Evolutionary conservation across 2,329 filamentous ascomycete genomes (phyloP), one percentile per base, ranked within the genome.

Genomic region (Aphanoascus verrucosus): DNA sequence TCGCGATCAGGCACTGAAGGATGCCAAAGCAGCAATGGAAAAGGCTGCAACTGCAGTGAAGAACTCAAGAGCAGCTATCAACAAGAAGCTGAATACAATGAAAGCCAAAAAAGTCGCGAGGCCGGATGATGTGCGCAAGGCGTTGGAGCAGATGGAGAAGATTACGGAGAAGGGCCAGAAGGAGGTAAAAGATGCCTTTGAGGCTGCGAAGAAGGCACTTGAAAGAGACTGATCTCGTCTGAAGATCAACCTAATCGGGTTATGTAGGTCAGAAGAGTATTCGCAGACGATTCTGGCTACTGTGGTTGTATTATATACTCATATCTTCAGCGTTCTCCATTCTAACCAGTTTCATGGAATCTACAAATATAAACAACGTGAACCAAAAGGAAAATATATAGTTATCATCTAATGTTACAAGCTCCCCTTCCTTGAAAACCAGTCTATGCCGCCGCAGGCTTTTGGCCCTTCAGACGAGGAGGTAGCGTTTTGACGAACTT

Each of bases 91-190:
- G 14, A 69, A 74, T 55, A 68, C 70, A 49, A 63, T 72, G 67
- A 66, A 70, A 55, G 67, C 72, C 58, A 71, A 67, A 55, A 74
- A 70, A 53, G 53, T 67, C 40, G 70, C 72, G 14, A 62, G 70
- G 45, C 69, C 69, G 31, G 73, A 76, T 61, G 71, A 74, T 59
- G 59, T 73, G 53, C 66, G 67, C 47, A 75, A 71, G 59, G 71
- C 72, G 20, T 67, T 72, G 54, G 70, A 72, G 56, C 65, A 69
- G 57, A 74, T 76, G 73, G 73, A 76, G 59, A 74, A 72, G 57
- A 55, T 71, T 43, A 67, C 69, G 17, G 70, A 72, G 45, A 73
- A 70, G 61, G 73, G 71, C 12, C 71, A 72, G 54, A 73, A 69
- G 57, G 72, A 73, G 52, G 67, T 70, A 45, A 74, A 72, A 61